These are phyloP conservation scores for Platismatia glauca DNA, from an alignment of 495 filamentous ascomycete species.

Conservation along the genomic window DNA sequence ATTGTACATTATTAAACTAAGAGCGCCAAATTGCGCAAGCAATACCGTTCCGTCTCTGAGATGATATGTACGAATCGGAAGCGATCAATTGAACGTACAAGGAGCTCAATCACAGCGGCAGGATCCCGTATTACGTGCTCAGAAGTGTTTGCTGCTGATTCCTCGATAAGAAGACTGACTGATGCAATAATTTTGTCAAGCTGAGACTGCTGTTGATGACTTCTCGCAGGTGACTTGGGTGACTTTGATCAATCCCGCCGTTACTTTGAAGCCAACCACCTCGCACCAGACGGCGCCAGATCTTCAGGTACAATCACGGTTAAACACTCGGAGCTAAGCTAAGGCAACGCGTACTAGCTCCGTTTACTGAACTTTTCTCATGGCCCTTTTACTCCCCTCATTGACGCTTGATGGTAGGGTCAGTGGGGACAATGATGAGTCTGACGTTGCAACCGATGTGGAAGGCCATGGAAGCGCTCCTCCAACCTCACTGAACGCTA, in stretches of 20 bases:
- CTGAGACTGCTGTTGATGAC: background rate
- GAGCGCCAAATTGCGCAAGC: background rate
- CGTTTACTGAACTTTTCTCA: slow-evolving; percentile 1
- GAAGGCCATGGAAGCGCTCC: background rate
- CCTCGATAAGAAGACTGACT: too few species aligned
- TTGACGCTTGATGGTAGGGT: slow-evolving; percentile 1
- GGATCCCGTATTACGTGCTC: background rate
- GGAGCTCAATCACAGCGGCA: background rate
- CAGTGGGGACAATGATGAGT: slow-evolving; percentile 7
- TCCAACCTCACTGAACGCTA: background rate
- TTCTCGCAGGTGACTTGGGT: background rate
- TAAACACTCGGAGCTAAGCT: background rate
- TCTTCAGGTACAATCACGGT: too few species aligned
- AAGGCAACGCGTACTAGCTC: background rate
- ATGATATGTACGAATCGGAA: background rate
- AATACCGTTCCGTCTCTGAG: background rate
- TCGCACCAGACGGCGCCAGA: too few species aligned
- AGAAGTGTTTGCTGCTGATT: too few species aligned
- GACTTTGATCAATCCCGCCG: too few species aligned
- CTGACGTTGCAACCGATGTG: background rate
- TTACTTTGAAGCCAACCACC: too few species aligned
- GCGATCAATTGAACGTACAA: background rate
- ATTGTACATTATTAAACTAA: background rate
- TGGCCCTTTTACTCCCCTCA: slow-evolving; percentile 10
- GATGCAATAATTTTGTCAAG: too few species aligned